Evolutionary conservation across 768 basidiomycete species (phyloP), one percentile per base, ranked within the genome.

Genomic region (Xerocomus potaroensis): DNA sequence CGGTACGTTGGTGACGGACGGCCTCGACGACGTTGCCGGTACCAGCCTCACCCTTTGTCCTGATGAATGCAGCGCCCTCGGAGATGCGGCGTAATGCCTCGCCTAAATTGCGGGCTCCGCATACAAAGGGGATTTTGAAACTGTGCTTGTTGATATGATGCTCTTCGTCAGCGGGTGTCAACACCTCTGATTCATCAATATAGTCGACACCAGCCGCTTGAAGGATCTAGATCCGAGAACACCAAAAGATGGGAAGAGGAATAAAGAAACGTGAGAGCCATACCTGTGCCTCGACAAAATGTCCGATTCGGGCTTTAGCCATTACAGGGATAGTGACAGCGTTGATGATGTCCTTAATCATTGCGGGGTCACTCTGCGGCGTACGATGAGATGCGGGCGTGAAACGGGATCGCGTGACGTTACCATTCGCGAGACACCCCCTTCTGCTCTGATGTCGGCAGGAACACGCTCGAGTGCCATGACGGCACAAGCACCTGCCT

Each of bases 321-420:
- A 97, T 97, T 65, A 97, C 93, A 8, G 93, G 94, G 58, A 97
- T 94, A 19, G 93, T 94, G 40, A 97, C 95, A 18, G 95, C 86
- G 50, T 83, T 87, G 53, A 90, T 86, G 66, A 98, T 98, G 62
- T 89, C 77, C 66, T 96, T 97, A 76, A 99, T 97, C 87, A 98
- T 90, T 41, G 80, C 74, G 7, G 95, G 95, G 71, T 95, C 92
- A 65, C 92, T 94, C 87, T 86, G 57, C 23, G 30, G 18, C 1
- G 22, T 3, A 3, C 8, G 18, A 21, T 50, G 45, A 49, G 31
- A 26, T 4, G 33, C 0, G 21, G 1, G 23, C 11, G 8, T n/a
- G 37, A 37, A 7, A 37, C 0, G 41, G 54, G 26, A 22, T n/a
- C 3, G 47, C 11, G 23, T 35, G 47, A 31, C 61, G 80, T 55